These are phyloP conservation scores for Cadophora sp. DNA, from an alignment of 2,329 filamentous ascomycete species.

Conservation along the genomic window DNA sequence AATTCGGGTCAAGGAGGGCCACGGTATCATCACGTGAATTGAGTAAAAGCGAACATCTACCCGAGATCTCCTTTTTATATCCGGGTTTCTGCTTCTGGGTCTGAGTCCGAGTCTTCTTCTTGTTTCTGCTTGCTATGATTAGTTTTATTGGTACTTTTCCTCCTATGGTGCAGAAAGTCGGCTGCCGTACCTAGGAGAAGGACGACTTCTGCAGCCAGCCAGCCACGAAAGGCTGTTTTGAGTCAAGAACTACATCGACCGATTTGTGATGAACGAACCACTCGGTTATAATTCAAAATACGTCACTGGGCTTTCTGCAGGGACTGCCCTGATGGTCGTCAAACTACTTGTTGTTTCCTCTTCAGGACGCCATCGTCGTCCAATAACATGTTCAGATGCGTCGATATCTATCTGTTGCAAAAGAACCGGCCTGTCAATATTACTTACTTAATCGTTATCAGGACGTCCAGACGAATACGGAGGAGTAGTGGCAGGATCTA, in stretches of 20 bases:
- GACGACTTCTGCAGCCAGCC: conserved; percentile 14
- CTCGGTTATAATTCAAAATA: background rate
- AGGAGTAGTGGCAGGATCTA: background rate
- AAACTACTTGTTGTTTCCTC: background rate
- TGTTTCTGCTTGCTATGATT: too few relatives aligned
- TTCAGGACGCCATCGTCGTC: background rate
- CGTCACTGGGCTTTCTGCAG: conserved; percentile 6
- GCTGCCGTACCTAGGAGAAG: background rate
- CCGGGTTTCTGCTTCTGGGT: too few relatives aligned
- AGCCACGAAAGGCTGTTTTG: conserved; percentile 13
- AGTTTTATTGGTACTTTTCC: too few relatives aligned
- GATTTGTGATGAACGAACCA: background rate
- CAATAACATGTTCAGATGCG: background rate
- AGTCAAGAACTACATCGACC: conserved; percentile 3
- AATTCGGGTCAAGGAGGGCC: background rate
- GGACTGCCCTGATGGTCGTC: background rate
- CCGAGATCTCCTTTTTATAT: background rate
- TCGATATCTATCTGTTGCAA: conserved; percentile 3
- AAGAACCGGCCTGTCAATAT: background rate
- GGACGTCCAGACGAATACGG: too few relatives aligned
- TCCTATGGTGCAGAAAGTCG: background rate
- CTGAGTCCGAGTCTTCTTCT: too few relatives aligned
- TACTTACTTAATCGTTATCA: too few relatives aligned
- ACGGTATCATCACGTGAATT: background rate
- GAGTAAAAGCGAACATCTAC: background rate